phyloP scores from a whole-genome alignment of 2,329 filamentous ascomycete species.

The Cladophialophora carrionii region DNA sequence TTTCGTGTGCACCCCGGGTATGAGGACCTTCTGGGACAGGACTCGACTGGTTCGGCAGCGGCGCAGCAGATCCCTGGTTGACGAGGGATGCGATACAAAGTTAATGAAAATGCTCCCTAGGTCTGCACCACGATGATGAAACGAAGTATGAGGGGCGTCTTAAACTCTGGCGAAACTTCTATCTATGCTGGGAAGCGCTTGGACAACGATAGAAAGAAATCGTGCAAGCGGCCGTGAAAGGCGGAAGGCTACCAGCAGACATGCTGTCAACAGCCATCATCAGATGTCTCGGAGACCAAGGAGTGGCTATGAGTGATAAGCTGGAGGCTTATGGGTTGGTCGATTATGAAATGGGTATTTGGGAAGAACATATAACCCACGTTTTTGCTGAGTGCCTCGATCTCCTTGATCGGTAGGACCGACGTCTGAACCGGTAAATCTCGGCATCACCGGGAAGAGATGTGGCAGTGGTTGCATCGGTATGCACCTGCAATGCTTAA shows the following conservation, averaged over 20 bases:
- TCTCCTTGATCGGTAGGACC: constrained; percentile 17
- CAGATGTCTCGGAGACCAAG: constrained; percentile 76
- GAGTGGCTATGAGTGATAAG: constrained; percentile 79
- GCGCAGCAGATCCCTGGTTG: too few species aligned
- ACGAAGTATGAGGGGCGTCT: too few species aligned
- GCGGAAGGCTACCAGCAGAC: constrained; percentile 60
- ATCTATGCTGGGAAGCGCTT: too few species aligned
- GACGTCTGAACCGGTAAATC: neutral
- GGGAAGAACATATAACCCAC: constrained; percentile 86
- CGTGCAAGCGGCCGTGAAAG: too few species aligned
- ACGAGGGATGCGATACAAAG: too few species aligned
- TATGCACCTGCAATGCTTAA: neutral
- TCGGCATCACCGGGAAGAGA: neutral
- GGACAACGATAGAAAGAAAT: too few species aligned
- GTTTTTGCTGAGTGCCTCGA: constrained; percentile 33
- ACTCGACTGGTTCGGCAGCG: too few species aligned
- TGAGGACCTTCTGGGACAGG: too few species aligned
- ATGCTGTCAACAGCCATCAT: constrained; percentile 71
- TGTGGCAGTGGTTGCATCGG: neutral
- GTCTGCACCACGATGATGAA: too few species aligned
- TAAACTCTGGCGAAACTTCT: too few species aligned
- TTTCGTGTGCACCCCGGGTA: too few species aligned
- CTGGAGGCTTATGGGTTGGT: constrained; percentile 88
- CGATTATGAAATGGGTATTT: constrained; percentile 95
- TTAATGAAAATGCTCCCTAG: too few species aligned